phyloP scores from a whole-genome alignment of 2,329 filamentous ascomycete species.

The Phaeoacremonium minimum region DNA sequence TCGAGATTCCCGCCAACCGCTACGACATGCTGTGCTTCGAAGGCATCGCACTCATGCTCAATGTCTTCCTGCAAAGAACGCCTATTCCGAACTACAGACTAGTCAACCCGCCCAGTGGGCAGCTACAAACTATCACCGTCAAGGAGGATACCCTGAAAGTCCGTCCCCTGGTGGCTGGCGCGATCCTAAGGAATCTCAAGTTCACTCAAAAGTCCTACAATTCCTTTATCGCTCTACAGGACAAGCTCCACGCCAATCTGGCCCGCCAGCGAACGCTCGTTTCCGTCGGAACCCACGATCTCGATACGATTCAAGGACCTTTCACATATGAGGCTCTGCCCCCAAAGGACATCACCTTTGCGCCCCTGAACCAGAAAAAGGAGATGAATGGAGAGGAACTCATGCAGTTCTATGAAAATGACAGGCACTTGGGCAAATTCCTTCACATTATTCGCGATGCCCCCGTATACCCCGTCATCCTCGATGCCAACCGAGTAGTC shows the following conservation, averaged over 20 bases:
- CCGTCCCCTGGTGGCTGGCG: conserved; percentile 82
- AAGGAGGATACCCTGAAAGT: conserved; percentile 70
- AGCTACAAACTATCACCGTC: conserved; percentile 78
- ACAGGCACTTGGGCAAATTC: conserved; percentile 86
- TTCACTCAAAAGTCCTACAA: conserved; percentile 91
- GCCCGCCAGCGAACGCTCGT: conserved; percentile 90
- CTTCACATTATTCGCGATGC: conserved; percentile 93
- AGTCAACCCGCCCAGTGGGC: conserved; percentile 64
- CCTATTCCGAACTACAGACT: conserved; percentile 76
- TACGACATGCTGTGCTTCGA: conserved; percentile 96
- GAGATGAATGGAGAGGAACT: conserved; percentile 83
- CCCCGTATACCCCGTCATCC: conserved; percentile 92
- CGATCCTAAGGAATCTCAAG: conserved; percentile 83
- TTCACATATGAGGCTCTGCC: conserved; percentile 94
- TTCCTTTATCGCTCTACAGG: conserved; percentile 95
- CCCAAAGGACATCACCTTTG: conserved; percentile 89
- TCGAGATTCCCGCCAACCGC: conserved; percentile 94
- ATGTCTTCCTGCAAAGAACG: conserved; percentile 81
- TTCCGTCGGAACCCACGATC: conserved; percentile 95
- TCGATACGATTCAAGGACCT: conserved; percentile 88
- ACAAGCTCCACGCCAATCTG: conserved; percentile 96
- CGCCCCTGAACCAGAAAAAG: conserved; percentile 85
- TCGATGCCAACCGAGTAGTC: conserved; percentile 80
- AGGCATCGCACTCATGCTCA: conserved; percentile 91
- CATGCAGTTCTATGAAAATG: conserved; percentile 93